Conservation (phyloP, 1,284 basidiomycete genomes). For the Leccinum griseonigrum region DNA sequence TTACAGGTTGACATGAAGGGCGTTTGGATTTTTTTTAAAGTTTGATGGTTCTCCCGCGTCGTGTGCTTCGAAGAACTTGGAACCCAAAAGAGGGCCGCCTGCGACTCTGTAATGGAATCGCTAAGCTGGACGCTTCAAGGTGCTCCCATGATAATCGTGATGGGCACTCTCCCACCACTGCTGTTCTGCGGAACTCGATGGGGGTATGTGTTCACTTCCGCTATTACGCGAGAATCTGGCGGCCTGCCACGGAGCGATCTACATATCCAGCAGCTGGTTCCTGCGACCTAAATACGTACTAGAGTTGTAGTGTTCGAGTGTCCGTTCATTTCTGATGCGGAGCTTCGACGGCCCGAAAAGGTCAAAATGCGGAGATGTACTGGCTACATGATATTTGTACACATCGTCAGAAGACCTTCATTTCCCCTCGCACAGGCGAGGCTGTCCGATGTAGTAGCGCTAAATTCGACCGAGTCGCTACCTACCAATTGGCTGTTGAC, state of each 20-base stretch:
- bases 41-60: slow-evolving; percentile 7
- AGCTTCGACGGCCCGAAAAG: slow-evolving; percentile 31
- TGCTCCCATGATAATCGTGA: slow-evolving; percentile 5
- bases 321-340: slow-evolving; percentile 33
- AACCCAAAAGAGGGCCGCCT: slow-evolving; percentile 1
- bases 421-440: slow-evolving; percentile 12
- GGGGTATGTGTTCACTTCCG: slow-evolving; percentile 27
- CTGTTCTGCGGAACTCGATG: slow-evolving; percentile 5
- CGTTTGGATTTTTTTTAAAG: not conserved
- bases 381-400: slow-evolving; percentile 17
- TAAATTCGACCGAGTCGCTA: slow-evolving; percentile 13
- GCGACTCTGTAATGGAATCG: not conserved
- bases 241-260: slow-evolving; percentile 20
- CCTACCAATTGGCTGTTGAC: slow-evolving; percentile 21
- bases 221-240: slow-evolving; percentile 26
- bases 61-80: slow-evolving; percentile 5
- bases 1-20: slow-evolving; percentile 5
- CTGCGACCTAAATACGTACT: slow-evolving; percentile 25
- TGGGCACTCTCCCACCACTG: slow-evolving; percentile 13
- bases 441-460: slow-evolving; percentile 10
- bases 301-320: slow-evolving; percentile 10
- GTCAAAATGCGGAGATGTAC: slow-evolving; percentile 29
- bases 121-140: not conserved
- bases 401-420: slow-evolving; percentile 20
- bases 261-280: slow-evolving; percentile 21